phyloP scores from a whole-genome alignment of 805 yeast species.

The Hanseniaspora meyeri region DNA sequence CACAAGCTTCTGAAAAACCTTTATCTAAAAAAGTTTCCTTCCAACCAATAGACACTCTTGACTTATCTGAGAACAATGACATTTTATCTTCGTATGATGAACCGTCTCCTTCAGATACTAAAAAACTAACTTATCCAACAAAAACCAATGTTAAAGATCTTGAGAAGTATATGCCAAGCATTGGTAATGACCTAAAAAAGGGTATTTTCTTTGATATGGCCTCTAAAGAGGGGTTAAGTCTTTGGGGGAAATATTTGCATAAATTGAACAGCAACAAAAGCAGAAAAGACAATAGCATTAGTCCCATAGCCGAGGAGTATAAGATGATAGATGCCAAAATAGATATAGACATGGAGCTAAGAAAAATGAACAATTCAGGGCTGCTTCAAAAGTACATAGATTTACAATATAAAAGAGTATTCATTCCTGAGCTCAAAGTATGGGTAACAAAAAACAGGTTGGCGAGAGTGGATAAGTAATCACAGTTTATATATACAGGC shows the following conservation, averaged over 20 bases:
- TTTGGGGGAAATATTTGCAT: slow-evolving; percentile 1
- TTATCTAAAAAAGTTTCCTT: background rate
- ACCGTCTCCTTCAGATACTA: background rate
- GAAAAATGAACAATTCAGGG: background rate
- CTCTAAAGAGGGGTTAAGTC: background rate
- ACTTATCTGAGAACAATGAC: background rate
- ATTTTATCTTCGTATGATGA: background rate
- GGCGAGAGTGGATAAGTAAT: background rate
- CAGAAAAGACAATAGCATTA: background rate
- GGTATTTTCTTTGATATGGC: slow-evolving; percentile 10
- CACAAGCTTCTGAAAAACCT: background rate
- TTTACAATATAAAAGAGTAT: background rate
- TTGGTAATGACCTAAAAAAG: background rate
- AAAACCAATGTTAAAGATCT: background rate
- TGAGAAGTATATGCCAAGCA: background rate
- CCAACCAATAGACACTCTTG: background rate
- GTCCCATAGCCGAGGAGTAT: background rate
- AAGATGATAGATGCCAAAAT: background rate
- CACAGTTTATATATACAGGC: background rate
- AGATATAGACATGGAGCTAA: background rate
- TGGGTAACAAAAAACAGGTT: slow-evolving; percentile 7
- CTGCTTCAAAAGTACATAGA: background rate
- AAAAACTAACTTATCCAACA: background rate
- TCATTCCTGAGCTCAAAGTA: background rate
- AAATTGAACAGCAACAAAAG: background rate